phyloP scores from a whole-genome alignment of 176 grass and related monocot species.

The Puccinellia tenuiflora region DNA sequence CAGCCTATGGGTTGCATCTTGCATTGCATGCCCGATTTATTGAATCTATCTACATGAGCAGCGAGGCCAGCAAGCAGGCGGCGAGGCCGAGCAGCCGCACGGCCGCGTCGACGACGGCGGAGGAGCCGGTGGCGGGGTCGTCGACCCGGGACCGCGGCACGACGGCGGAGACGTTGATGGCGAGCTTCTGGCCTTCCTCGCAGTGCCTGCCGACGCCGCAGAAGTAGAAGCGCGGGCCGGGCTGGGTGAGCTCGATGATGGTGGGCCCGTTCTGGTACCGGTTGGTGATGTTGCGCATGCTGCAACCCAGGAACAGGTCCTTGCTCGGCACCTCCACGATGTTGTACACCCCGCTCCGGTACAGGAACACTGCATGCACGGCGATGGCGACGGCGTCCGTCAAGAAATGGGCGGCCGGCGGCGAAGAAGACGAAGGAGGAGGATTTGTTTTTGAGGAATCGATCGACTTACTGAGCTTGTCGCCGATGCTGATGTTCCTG shows the following conservation, averaged over 20 bases:
- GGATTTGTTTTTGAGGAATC: not conserved
- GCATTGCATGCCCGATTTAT: too few relatives aligned
- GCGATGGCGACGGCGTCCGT: not conserved
- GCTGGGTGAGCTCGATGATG: conserved; percentile 61
- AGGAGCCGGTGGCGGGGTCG: not conserved
- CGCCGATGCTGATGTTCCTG: conserved; percentile 56
- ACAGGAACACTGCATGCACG: conserved; percentile 50
- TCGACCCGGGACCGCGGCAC: not conserved
- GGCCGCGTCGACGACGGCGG: not conserved
- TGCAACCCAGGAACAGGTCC: conserved; percentile 51
- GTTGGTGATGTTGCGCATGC: conserved; percentile 51
- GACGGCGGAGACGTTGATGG: conserved; percentile 48
- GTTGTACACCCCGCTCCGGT: conserved; percentile 63
- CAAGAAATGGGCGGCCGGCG: not conserved
- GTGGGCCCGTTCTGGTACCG: conserved; percentile 51
- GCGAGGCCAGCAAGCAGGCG: not conserved
- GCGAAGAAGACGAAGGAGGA: not conserved
- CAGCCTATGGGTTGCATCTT: too few relatives aligned
- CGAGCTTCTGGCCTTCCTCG: conserved; percentile 69
- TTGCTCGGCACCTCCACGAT: conserved; percentile 64
- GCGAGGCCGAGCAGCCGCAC: not conserved
- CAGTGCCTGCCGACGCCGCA: conserved; percentile 82
- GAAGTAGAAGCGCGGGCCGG: conserved; percentile 59
- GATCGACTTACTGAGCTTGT: conserved; percentile 52
- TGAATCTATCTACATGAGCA: not conserved